Evolutionary conservation across 129 eudicot species (phyloP).

Genomic region (Flaveria brownii): DNA sequence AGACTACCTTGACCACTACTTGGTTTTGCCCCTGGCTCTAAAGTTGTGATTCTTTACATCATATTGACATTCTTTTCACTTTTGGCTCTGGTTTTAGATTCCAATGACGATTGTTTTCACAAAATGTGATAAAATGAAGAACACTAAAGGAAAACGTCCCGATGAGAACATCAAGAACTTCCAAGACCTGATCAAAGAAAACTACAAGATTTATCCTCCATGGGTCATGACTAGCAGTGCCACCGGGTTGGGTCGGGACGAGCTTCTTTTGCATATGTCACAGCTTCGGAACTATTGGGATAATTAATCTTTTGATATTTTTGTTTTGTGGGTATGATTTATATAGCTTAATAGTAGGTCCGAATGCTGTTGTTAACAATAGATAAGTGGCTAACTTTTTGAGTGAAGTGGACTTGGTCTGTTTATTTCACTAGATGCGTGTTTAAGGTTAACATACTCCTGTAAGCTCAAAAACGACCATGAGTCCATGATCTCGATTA

Average conservation of each 20-base stretch:
- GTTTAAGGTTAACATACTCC: no score
- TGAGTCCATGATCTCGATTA: no score
- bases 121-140: constrained; percentile 85
- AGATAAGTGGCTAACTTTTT: no score
- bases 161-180: constrained; percentile 79
- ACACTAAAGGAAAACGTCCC: constrained; percentile 69
- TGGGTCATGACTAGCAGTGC: constrained; percentile 98
- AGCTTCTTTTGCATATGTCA: constrained; percentile 93
- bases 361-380: no score
- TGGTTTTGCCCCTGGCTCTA: no score
- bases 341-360: no score
- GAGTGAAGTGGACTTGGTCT: no score
- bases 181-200: constrained; percentile 62
- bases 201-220: constrained; percentile 71
- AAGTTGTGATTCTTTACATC: neutral
- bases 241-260: constrained; percentile 90
- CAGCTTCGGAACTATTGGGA: constrained; percentile 95
- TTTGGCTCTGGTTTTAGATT: constrained; percentile 44
- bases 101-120: constrained; percentile 90
- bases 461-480: no score
- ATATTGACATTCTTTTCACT: neutral
- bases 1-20: no score
- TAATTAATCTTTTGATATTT: constrained; percentile 20
- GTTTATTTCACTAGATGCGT: no score
- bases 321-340: no score